A percentile compares a stretch with the other conserved stretches of the same genome.
Conservation (phyloP, 345 rosid genomes). For the Carallia brachiata region DNA sequence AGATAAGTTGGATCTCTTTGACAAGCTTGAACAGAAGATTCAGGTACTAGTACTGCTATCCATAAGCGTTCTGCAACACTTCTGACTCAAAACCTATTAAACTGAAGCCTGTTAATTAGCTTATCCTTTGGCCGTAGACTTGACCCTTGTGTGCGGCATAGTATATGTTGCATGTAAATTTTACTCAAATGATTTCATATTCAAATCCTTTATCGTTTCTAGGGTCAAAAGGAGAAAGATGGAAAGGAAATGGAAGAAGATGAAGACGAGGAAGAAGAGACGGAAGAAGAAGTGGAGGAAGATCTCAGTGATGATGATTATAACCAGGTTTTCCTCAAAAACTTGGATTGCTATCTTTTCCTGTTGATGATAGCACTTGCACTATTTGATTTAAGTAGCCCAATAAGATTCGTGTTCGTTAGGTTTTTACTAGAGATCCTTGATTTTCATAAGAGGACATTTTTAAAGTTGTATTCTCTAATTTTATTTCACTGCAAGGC, state of each 20-base stretch:
- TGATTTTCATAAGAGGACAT: too few species aligned
- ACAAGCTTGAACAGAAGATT: slow-evolving; percentile 41
- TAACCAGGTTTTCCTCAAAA: slow-evolving; percentile 37
- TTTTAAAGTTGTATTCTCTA: too few species aligned
- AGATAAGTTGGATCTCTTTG: slow-evolving; percentile 37
- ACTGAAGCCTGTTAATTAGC: background rate
- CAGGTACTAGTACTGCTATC: slow-evolving; percentile 25
- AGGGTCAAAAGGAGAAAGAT: slow-evolving; percentile 42
- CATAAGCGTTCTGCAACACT: background rate
- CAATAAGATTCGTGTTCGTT: too few species aligned
- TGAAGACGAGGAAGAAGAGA: slow-evolving; percentile 34
- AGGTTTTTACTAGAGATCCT: too few species aligned
- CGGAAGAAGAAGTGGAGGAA: slow-evolving; percentile 31
- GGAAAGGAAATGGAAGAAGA: slow-evolving; percentile 36
- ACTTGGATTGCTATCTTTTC: background rate
- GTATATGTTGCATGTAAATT: background rate
- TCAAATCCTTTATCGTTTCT: background rate
- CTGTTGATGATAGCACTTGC: background rate
- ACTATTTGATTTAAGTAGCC: background rate
- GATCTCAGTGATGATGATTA: slow-evolving; percentile 53
- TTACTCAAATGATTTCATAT: background rate
- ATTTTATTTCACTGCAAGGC: too few species aligned
- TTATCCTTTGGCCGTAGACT: background rate
- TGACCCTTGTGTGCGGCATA: background rate
- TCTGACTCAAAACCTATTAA: slow-evolving; percentile 4